Conservation (phyloP, 352 stramenopile genomes). For the Phytophthora macrochlamydospora region DNA sequence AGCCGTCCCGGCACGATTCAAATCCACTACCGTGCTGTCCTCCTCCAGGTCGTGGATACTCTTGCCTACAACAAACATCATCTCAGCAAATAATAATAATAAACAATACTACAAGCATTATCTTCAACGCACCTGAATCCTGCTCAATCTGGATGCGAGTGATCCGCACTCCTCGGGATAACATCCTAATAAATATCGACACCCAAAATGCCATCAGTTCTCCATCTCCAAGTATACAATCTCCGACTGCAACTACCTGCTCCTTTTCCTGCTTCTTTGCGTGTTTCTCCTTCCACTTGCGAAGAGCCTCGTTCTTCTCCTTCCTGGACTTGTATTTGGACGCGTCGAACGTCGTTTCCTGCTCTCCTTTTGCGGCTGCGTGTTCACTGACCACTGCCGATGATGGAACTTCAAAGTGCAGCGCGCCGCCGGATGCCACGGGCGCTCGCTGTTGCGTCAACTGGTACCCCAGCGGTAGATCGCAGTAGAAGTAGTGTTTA, state of each 20-base stretch:
- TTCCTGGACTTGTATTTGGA: constrained; percentile 80
- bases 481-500: constrained; percentile 99
- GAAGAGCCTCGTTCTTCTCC: constrained; percentile 78
- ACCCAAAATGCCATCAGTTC: constrained; percentile 1
- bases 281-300: constrained; percentile 62
- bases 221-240: background rate
- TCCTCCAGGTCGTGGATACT: constrained; percentile 89
- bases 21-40: constrained; percentile 91
- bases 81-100: background rate
- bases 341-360: constrained; percentile 54
- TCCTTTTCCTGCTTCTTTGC: constrained; percentile 39
- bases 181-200: constrained; percentile 35
- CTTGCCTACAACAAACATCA: constrained; percentile 63
- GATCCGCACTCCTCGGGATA: constrained; percentile 84
- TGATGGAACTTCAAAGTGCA: constrained; percentile 68
- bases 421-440: constrained; percentile 74
- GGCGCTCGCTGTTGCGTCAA: constrained; percentile 96
- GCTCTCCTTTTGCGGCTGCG: constrained; percentile 8
- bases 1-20: constrained; percentile 93
- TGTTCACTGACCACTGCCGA: constrained; percentile 47
- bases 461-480: constrained; percentile 97
- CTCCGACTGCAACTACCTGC: background rate
- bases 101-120: background rate
- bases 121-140: constrained; percentile 79
- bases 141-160: constrained; percentile 97